Base-by-base conservation (phyloP, 2,329 filamentous ascomycete genomes). In the Trichoderma afroharzianum region DNA sequence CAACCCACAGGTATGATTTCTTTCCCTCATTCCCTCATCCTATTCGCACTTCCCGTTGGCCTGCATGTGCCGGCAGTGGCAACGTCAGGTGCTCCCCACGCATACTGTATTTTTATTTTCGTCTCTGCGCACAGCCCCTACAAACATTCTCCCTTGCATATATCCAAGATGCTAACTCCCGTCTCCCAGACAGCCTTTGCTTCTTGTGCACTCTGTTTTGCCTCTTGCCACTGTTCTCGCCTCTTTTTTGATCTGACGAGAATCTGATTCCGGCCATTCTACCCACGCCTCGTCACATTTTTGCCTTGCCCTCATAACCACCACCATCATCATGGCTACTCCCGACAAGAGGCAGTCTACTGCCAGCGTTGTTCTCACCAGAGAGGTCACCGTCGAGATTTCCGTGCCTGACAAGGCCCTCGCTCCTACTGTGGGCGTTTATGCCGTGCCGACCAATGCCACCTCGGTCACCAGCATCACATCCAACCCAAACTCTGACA, bases 401-500 rank as follows among this genome's bases (percentile, higher is more conserved):
- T 62, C 71, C n/a, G 57, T 68, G 28, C 72, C 72, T 4, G 72
- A 71, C 57, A 71, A 73, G 69, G 77, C 75, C 47, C 74, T 79
- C n/a, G 74, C 78, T 9, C 76, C 73, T 47, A 74, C 75, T 24
- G 74, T 75, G 11, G 76, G 76, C 24, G 68, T 76, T 24, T 73
- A 70, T 61, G 72, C 74, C 4, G 74, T 74, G 14, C 71, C 76
- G n/a, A 68, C 71, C 33, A 74, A 77, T 32, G 73, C 74, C n/a
- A 74, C 75, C 3, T 73, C 76, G 47, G 78, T 79, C 53, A 73
- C 78, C 63, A 83, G 81, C 73, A 81, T 81, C 72, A 77, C 83
- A 26, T 84, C 85, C 0, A 85, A 84, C 12, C 85, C 86, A 1
- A 78, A 79, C 55, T 84, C 84, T 1, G 79, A 81, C 53, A 79